phyloP scores from a whole-genome alignment of 2,329 filamentous ascomycete species.

The Aspergillus sojae region DNA sequence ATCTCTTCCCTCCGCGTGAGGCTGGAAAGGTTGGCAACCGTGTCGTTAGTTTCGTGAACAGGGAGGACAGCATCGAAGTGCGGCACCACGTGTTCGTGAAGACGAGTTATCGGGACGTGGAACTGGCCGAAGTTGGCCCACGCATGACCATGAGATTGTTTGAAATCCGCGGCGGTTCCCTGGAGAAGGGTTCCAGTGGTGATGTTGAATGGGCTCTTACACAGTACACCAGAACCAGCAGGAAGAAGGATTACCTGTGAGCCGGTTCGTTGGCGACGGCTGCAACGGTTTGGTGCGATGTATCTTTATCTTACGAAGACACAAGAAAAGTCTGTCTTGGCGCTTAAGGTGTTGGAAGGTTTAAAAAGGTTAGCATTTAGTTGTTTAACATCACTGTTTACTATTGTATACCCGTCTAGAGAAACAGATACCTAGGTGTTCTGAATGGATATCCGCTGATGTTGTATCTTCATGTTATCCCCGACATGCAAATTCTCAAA shows the following conservation, averaged over 20 bases:
- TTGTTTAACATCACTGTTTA: slow-evolving; percentile 17
- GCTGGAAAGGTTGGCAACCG: slow-evolving; percentile 81
- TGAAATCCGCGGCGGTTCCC: slow-evolving; percentile 85
- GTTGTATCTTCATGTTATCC: not conserved
- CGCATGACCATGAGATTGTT: slow-evolving; percentile 97
- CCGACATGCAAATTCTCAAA: not conserved
- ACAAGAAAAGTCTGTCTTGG: slow-evolving; percentile 30
- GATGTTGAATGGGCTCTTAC: slow-evolving; percentile 96
- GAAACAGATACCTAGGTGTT: slow-evolving; percentile 9
- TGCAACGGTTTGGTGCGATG: slow-evolving; percentile 17
- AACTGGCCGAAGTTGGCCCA: slow-evolving; percentile 86
- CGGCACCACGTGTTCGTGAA: slow-evolving; percentile 92
- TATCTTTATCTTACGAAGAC: slow-evolving; percentile 20
- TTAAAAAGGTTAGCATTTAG: slow-evolving; percentile 26
- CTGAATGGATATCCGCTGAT: not conserved
- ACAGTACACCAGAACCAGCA: slow-evolving; percentile 89
- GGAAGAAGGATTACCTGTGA: slow-evolving; percentile 93
- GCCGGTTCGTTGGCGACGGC: slow-evolving; percentile 18
- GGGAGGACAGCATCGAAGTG: slow-evolving; percentile 85
- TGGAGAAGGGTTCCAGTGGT: slow-evolving; percentile 86
- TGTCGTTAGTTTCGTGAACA: slow-evolving; percentile 92
- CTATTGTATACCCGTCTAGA: slow-evolving; percentile 27
- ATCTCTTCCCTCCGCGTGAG: slow-evolving; percentile 89
- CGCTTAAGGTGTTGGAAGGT: slow-evolving; percentile 35
- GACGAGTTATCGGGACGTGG: slow-evolving; percentile 86